Conservation (phyloP, 2,329 filamentous ascomycete genomes). For the Escovopsis sp. region DNA sequence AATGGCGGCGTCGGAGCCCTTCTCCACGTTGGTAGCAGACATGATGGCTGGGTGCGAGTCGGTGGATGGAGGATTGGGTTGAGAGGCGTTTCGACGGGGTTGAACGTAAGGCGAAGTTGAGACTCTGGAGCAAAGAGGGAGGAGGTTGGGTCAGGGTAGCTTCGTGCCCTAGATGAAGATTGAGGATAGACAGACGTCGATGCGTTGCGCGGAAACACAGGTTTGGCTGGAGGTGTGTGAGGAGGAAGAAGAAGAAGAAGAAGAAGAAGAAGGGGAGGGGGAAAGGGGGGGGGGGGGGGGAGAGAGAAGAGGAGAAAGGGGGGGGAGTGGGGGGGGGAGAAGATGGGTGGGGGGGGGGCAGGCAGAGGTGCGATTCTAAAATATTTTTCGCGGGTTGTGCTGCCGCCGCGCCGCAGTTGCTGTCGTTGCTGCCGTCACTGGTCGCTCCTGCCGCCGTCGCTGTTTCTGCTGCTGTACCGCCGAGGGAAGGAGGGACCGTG, state of each 20-base stretch:
- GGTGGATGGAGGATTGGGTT: slow-evolving; percentile 26
- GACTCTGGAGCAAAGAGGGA: slow-evolving; percentile 59
- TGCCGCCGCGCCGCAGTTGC: background rate
- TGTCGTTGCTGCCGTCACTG: too few relatives aligned
- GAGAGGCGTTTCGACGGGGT: slow-evolving; percentile 29
- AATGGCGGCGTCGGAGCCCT: slow-evolving; percentile 49
- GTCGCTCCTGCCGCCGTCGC: background rate
- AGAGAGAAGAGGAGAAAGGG: slow-evolving; percentile 12
- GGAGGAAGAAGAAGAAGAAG: slow-evolving; percentile 18
- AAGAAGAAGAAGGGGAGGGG: slow-evolving; percentile 16
- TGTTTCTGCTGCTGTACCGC: background rate
- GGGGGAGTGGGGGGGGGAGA: slow-evolving; percentile 16
- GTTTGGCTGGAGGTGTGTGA: slow-evolving; percentile 28
- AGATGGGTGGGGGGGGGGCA: slow-evolving; percentile 17
- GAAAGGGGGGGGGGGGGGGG: too few relatives aligned
- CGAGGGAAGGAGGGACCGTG: slow-evolving; percentile 5
- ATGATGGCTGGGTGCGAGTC: slow-evolving; percentile 44
- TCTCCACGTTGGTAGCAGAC: slow-evolving; percentile 58
- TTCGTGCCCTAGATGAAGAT: slow-evolving; percentile 65
- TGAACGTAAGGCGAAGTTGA: slow-evolving; percentile 23
- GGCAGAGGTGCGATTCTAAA: slow-evolving; percentile 21
- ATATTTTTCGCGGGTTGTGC: slow-evolving; percentile 20
- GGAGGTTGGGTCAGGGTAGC: slow-evolving; percentile 56
- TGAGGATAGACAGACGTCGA: slow-evolving; percentile 28
- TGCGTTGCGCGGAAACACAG: slow-evolving; percentile 33